A percentile compares a stretch with the other conserved stretches of the same genome.
Evolutionary conservation across 352 stramenopile genomes (phyloP).

Genomic region (Phytophthora lateralis): DNA sequence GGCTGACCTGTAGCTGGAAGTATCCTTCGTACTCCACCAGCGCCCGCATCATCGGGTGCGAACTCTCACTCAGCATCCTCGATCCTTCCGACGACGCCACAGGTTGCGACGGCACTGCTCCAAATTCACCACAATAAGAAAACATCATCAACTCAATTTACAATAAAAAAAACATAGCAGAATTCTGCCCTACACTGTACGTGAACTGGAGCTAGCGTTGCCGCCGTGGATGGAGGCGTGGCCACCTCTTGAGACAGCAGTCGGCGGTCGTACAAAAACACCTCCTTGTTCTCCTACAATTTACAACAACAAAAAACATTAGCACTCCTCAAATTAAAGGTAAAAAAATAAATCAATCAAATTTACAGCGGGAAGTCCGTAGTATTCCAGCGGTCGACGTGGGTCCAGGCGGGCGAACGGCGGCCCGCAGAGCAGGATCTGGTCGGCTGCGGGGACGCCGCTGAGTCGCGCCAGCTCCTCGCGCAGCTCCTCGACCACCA

Average conservation of each 20-base stretch:
- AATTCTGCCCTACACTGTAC: slow-evolving; percentile 40
- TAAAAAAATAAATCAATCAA: not conserved
- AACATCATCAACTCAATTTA: not conserved
- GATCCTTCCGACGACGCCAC: slow-evolving; percentile 69
- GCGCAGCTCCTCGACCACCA: slow-evolving; percentile 72
- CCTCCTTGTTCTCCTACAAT: slow-evolving; percentile 54
- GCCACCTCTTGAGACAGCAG: slow-evolving; percentile 74
- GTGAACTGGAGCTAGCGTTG: slow-evolving; percentile 48
- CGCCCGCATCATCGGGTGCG: slow-evolving; percentile 76
- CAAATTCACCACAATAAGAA: slow-evolving; percentile 9
- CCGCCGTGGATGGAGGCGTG: slow-evolving; percentile 30
- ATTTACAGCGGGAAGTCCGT: slow-evolving; percentile 58
- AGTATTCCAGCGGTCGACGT: slow-evolving; percentile 67
- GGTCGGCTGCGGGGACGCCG: slow-evolving; percentile 64
- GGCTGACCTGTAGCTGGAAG: slow-evolving; percentile 77
- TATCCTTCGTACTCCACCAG: slow-evolving; percentile 83
- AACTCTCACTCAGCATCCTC: slow-evolving; percentile 76
- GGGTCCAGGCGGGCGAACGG: slow-evolving; percentile 81
- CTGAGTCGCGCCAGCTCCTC: slow-evolving; percentile 63
- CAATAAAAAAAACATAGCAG: slow-evolving; percentile 11
- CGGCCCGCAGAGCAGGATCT: slow-evolving; percentile 83
- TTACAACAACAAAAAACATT: slow-evolving; percentile 6
- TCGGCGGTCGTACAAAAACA: slow-evolving; percentile 86
- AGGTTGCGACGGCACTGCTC: slow-evolving; percentile 60
- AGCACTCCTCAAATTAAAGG: not conserved